phyloP scores from a whole-genome alignment of 163 green algal species.

The Scenedesmus sp. region DNA sequence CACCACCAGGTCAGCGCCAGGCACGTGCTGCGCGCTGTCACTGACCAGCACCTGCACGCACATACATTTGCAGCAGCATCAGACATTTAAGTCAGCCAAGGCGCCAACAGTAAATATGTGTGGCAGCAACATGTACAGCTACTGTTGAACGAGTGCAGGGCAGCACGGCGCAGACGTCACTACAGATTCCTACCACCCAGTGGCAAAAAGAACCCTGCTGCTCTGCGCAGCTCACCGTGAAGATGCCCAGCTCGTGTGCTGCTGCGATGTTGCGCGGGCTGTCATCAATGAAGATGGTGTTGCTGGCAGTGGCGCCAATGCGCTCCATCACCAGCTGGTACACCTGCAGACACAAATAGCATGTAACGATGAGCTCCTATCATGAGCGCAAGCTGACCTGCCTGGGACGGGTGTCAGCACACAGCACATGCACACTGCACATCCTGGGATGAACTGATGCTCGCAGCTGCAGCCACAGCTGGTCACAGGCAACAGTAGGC shows the following conservation, averaged over 20 bases:
- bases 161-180: neutral
- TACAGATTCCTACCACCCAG: neutral
- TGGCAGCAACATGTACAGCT: neutral
- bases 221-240: conserved; percentile 51
- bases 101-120: neutral
- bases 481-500: neutral
- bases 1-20: conserved; percentile 9
- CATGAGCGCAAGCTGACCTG: neutral
- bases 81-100: neutral
- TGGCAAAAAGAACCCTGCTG: conserved; percentile 53
- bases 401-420: neutral
- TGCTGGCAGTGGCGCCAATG: conserved; percentile 44
- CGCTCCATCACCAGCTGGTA: conserved; percentile 68
- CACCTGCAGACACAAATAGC: conserved; percentile 40
- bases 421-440: neutral
- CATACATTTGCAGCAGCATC: neutral
- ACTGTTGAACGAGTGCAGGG: neutral
- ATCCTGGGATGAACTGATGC: neutral
- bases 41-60: conserved; percentile 1
- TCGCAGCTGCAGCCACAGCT: neutral
- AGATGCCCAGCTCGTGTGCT: conserved; percentile 61
- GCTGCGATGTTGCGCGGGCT: conserved; percentile 73
- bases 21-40: neutral
- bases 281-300: conserved; percentile 75
- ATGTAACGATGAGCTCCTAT: too few relatives aligned